phyloP scores from a whole-genome alignment of 371 early-diverging fungal species.

The Mortierella sp. region DNA sequence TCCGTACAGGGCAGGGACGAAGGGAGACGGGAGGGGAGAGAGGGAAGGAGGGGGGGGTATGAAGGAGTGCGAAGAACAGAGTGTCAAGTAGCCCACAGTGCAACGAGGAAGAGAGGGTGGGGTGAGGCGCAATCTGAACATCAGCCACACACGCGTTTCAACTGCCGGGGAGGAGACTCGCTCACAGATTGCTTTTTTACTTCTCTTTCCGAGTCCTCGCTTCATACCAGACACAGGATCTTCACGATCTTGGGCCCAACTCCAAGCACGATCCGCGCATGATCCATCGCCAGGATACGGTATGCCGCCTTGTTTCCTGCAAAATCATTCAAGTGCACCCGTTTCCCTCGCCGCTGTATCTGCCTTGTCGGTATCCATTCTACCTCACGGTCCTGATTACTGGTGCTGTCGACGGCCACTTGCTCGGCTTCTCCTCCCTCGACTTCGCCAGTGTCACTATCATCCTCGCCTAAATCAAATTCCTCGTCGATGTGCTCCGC shows the following conservation, averaged over 20 bases:
- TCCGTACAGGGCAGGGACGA: not conserved
- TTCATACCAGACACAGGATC: conserved; percentile 34
- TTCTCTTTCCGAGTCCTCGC: no score
- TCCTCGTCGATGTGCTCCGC: not conserved
- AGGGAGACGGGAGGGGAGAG: not conserved
- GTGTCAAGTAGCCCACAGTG: no score
- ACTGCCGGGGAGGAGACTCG: no score
- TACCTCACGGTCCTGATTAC: conserved; percentile 3
- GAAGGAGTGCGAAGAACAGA: not conserved
- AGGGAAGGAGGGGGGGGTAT: no score
- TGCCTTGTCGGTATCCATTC: not conserved
- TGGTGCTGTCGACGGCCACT: no score
- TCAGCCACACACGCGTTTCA: no score
- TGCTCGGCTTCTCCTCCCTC: no score
- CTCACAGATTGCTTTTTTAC: no score
- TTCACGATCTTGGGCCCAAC: conserved; percentile 34
- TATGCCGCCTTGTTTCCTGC: conserved; percentile 26
- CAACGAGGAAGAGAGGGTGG: no score
- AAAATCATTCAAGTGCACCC: conserved; percentile 24
- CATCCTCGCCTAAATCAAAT: no score
- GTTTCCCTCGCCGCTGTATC: conserved; percentile 15
- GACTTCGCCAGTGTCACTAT: no score
- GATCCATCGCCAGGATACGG: conserved; percentile 39
- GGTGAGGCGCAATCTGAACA: no score
- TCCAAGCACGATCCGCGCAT: conserved; percentile 46